Percentiles rank a stretch among this genome's conserved stretches.
Evolutionary conservation across 2,329 filamentous ascomycete genomes (phyloP).

Genomic region (Fusarium secorum): DNA sequence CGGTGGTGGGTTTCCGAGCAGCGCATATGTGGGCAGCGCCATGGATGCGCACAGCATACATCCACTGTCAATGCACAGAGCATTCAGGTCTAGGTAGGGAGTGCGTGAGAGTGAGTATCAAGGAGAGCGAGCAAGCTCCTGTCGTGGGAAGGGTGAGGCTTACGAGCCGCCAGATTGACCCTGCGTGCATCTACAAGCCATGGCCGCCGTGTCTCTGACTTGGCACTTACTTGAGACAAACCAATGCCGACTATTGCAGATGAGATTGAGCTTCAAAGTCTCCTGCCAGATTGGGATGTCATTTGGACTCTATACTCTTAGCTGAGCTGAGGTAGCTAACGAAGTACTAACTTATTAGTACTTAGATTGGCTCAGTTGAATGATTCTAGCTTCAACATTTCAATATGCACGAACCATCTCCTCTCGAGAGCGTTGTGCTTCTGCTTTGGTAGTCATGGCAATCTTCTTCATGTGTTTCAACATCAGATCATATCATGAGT

Average conservation of each 20-base stretch:
- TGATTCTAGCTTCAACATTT: not conserved
- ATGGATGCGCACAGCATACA: not conserved
- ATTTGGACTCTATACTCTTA: not conserved
- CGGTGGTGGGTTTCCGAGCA: conserved; percentile 23
- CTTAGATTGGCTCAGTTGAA: not conserved
- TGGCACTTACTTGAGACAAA: not conserved
- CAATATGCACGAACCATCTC: not conserved
- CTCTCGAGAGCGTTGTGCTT: not conserved
- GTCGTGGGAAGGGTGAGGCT: not conserved
- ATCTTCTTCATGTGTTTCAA: not conserved
- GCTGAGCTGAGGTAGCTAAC: not conserved
- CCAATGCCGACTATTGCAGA: not conserved
- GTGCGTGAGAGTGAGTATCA: not conserved
- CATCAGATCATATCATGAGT: conserved; percentile 15
- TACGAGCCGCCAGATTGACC: not conserved
- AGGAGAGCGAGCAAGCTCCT: not conserved
- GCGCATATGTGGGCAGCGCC: not conserved
- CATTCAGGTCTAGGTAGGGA: not conserved
- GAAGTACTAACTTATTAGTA: too few species aligned
- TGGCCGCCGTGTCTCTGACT: not conserved
- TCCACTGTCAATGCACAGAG: not conserved
- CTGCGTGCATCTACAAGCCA: not conserved
- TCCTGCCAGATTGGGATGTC: not conserved
- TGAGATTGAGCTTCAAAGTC: not conserved
- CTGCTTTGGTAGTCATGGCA: not conserved